Evolutionary conservation across 352 stramenopile genomes (phyloP).

Genomic region (Pythium inflatum): DNA sequence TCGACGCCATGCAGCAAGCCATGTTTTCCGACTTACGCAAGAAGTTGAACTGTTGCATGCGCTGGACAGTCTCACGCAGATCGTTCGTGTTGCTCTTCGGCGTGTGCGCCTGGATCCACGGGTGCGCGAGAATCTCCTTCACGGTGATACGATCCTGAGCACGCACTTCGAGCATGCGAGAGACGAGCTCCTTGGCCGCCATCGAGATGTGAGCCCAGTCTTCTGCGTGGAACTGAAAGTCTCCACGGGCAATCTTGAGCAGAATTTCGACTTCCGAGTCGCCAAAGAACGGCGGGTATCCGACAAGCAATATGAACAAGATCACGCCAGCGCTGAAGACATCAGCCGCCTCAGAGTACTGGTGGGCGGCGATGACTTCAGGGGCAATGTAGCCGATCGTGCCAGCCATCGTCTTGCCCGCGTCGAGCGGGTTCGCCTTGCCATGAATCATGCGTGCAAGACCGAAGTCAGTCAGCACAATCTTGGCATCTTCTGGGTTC

Average conservation of each 20-base stretch:
- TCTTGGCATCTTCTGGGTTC: slow-evolving; percentile 53
- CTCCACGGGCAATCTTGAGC: slow-evolving; percentile 74
- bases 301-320: slow-evolving; percentile 78
- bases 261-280: slow-evolving; percentile 79
- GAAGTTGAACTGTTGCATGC: slow-evolving; percentile 81
- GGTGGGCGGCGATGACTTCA: slow-evolving; percentile 69
- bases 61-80: slow-evolving; percentile 45
- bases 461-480: slow-evolving; percentile 79
- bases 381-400: slow-evolving; percentile 83
- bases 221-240: slow-evolving; percentile 69
- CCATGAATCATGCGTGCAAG: slow-evolving; percentile 77
- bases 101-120: slow-evolving; percentile 54
- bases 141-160: slow-evolving; percentile 75
- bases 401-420: slow-evolving; percentile 67
- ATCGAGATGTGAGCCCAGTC: slow-evolving; percentile 67
- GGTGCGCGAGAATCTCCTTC: slow-evolving; percentile 60
- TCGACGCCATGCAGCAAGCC: slow-evolving; percentile 60
- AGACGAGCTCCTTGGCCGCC: slow-evolving; percentile 66
- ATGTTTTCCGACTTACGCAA: slow-evolving; percentile 81
- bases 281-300: slow-evolving; percentile 76
- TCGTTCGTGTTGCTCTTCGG: slow-evolving; percentile 33
- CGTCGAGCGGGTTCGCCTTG: slow-evolving; percentile 65
- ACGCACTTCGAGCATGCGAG: slow-evolving; percentile 75
- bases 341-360: slow-evolving; percentile 69
- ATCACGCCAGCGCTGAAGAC: slow-evolving; percentile 85